phyloP scores from a whole-genome alignment of 2,329 filamentous ascomycete species.

The Arthrinium puccinioides region DNA sequence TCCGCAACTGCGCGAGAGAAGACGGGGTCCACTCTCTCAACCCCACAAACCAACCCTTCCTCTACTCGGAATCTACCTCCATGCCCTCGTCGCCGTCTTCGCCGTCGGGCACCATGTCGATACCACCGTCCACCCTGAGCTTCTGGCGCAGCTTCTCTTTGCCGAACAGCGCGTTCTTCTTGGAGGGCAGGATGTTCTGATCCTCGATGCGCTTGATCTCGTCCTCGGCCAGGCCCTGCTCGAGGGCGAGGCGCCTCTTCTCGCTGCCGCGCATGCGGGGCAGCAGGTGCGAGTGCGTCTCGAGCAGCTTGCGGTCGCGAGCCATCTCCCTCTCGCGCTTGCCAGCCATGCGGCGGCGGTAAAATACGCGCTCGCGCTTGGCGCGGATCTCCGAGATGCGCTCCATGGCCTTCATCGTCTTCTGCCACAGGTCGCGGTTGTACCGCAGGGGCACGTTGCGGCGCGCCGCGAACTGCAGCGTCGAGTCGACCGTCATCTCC shows the following conservation, averaged over 20 bases:
- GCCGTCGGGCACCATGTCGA: constrained; percentile 35
- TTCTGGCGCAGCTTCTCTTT: constrained; percentile 30
- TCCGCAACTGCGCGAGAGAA: no score
- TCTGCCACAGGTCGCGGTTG: constrained; percentile 83
- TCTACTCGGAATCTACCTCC: constrained; percentile 22
- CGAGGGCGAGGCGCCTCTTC: constrained; percentile 45
- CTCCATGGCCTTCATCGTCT: constrained; percentile 88
- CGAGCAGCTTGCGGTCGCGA: constrained; percentile 78
- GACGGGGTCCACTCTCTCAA: no score
- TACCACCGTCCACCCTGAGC: constrained; percentile 30
- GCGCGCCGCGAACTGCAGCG: constrained; percentile 71
- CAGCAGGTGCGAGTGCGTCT: constrained; percentile 87
- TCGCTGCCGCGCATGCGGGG: constrained; percentile 62
- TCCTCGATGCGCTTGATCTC: constrained; percentile 29
- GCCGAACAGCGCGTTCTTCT: constrained; percentile 30
- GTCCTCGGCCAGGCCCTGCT: constrained; percentile 20
- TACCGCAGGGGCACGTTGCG: constrained; percentile 94
- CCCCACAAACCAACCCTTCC: background rate
- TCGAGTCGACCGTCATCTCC: constrained; percentile 84
- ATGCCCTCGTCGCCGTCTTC: constrained; percentile 16
- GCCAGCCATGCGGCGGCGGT: constrained; percentile 87
- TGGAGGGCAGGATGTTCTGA: constrained; percentile 13
- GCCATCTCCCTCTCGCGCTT: constrained; percentile 78
- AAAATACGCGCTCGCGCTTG: constrained; percentile 83
- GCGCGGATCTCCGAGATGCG: constrained; percentile 78